phyloP scores from a whole-genome alignment of 176 grass and related monocot species.

The Rhipidocladum racemiflorum region DNA sequence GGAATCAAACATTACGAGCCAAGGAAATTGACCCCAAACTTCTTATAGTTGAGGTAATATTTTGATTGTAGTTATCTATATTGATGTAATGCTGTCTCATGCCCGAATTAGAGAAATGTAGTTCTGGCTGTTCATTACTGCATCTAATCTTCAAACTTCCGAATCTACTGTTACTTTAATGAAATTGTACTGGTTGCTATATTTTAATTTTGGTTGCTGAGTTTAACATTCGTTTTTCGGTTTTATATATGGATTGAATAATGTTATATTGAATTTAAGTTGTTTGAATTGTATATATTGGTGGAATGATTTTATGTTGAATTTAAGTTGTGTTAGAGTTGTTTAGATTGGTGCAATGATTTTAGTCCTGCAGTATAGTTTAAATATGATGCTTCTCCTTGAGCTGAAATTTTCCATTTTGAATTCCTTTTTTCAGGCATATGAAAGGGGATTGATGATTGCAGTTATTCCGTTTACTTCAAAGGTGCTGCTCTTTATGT shows the following conservation, averaged over 20 bases:
- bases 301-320: neutral
- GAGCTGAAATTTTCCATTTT: constrained; percentile 16
- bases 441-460: constrained; percentile 96
- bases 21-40: constrained; percentile 97
- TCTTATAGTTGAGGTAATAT: constrained; percentile 79
- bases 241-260: neutral
- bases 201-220: constrained; percentile 4
- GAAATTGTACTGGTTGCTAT: neutral
- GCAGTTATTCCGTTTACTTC: constrained; percentile 95
- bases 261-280: neutral
- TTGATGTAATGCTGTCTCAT: constrained; percentile 25
- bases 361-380: neutral
- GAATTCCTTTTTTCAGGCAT: constrained; percentile 60
- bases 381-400: constrained; percentile 10
- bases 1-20: constrained; percentile 83
- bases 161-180: neutral
- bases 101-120: neutral
- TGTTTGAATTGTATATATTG: neutral
- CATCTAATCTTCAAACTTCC: neutral
- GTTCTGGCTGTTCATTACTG: constrained; percentile 21
- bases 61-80: neutral
- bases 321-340: neutral
- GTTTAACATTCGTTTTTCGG: neutral
- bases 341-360: neutral
- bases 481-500: constrained; percentile 60